Evolutionary conservation across 2,329 filamentous ascomycete species (phyloP).

Genomic region (Hymenotorrendiella dingleyae): DNA sequence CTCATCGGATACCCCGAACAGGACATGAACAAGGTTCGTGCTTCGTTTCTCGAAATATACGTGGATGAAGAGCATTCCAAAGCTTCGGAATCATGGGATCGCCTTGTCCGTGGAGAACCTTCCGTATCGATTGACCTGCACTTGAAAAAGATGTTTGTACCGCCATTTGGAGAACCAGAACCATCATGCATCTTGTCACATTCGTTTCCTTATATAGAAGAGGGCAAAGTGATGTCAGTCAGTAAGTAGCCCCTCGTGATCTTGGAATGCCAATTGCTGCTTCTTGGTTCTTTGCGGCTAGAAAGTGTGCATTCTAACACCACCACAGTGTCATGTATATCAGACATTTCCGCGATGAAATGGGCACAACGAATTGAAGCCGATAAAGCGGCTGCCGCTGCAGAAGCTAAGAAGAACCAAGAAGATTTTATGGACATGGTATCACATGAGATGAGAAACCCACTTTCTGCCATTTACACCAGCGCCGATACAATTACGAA

Average conservation of each 20-base stretch:
- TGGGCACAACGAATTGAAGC: constrained; percentile 29
- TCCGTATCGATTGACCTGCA: constrained; percentile 22
- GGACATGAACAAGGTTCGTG: constrained; percentile 11
- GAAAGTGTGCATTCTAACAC: background rate
- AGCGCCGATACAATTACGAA: constrained; percentile 65
- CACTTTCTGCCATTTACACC: constrained; percentile 66
- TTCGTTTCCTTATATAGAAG: constrained; percentile 19
- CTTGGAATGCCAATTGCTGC: background rate
- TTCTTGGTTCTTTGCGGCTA: background rate
- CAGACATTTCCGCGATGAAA: constrained; percentile 26
- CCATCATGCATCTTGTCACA: constrained; percentile 19
- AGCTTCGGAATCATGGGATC: constrained; percentile 17
- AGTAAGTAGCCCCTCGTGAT: constrained; percentile 8
- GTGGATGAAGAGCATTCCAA: constrained; percentile 18
- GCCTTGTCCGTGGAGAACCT: constrained; percentile 14
- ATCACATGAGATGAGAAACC: constrained; percentile 68
- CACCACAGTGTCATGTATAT: constrained; percentile 19
- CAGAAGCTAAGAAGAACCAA: constrained; percentile 61
- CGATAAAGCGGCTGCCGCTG: constrained; percentile 45
- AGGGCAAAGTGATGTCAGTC: constrained; percentile 20
- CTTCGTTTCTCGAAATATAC: constrained; percentile 21
- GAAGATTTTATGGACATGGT: constrained; percentile 78
- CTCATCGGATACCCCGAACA: constrained; percentile 17
- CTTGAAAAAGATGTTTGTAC: constrained; percentile 23
- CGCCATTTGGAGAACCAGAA: constrained; percentile 24